Evolutionary conservation across 345 rosid species (phyloP).

Genomic region (Citrus glauca): DNA sequence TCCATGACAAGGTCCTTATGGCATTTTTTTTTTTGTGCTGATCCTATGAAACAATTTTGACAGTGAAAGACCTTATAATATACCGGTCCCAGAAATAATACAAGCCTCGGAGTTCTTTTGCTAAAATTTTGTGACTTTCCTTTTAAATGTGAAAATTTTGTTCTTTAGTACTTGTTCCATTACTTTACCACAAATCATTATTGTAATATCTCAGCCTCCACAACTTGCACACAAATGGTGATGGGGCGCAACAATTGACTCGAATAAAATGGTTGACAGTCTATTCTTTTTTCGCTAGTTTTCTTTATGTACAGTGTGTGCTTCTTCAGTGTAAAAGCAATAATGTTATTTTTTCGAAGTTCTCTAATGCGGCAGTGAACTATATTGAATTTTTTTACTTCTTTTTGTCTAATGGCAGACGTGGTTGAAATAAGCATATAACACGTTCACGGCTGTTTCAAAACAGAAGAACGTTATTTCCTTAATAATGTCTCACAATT

Average conservation of each 20-base stretch:
- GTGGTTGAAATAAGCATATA: too few relatives aligned
- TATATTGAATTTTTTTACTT: background rate
- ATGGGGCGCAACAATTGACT: background rate
- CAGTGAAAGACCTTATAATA: constrained; percentile 26
- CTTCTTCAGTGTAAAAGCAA: background rate
- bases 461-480: too few relatives aligned
- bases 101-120: background rate
- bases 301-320: background rate
- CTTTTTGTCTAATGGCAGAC: background rate
- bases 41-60: constrained; percentile 34
- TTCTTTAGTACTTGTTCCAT: constrained; percentile 17
- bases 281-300: background rate
- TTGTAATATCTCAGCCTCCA: constrained; percentile 11
- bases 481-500: too few relatives aligned
- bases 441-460: too few relatives aligned
- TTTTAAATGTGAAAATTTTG: constrained; percentile 12
- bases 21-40: background rate
- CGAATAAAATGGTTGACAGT: constrained; percentile 12
- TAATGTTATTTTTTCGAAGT: background rate
- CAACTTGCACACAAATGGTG: constrained; percentile 5
- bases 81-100: constrained; percentile 23
- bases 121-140: constrained; percentile 1
- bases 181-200: constrained; percentile 3
- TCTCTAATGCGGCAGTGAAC: background rate
- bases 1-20: constrained; percentile 40